A percentile compares a stretch with the other conserved stretches of the same genome.
These are phyloP conservation scores for Lyophyllum atratum DNA, from an alignment of 768 basidiomycete genomes.

Conservation along the genomic window DNA sequence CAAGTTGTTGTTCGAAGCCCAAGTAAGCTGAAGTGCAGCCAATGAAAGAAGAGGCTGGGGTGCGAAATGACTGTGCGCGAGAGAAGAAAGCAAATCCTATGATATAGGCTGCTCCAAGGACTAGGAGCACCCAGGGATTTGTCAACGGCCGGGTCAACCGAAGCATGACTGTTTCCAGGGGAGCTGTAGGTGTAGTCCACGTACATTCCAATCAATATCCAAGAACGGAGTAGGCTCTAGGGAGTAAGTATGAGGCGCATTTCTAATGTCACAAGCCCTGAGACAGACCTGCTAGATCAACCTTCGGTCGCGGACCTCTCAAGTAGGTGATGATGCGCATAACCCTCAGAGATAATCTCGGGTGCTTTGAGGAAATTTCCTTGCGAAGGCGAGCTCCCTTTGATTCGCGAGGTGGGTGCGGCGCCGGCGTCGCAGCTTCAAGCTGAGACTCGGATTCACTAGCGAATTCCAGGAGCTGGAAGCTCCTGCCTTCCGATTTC, in stretches of 20 bases:
- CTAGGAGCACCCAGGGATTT: slow-evolving; percentile 51
- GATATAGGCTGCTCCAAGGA: slow-evolving; percentile 65
- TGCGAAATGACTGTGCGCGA: slow-evolving; percentile 71
- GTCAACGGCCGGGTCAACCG: slow-evolving; percentile 54
- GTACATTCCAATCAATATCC: slow-evolving; percentile 45
- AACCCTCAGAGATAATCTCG: slow-evolving; percentile 18
- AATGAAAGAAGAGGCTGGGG: slow-evolving; percentile 62
- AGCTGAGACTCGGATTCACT: slow-evolving; percentile 14
- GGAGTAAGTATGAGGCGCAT: slow-evolving; percentile 31
- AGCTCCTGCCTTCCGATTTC: slow-evolving; percentile 1
- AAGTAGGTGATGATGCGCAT: slow-evolving; percentile 36
- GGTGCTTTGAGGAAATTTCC: slow-evolving; percentile 19
- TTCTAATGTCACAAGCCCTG: not conserved
- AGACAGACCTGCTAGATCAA: slow-evolving; percentile 45
- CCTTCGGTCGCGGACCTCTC: slow-evolving; percentile 63
- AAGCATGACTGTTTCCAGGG: slow-evolving; percentile 58
- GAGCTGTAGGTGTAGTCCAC: slow-evolving; percentile 37
- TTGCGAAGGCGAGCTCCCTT: slow-evolving; percentile 19
- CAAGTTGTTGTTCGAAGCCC: slow-evolving; percentile 70
- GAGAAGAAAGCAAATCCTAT: slow-evolving; percentile 73
- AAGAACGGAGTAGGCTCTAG: slow-evolving; percentile 59
- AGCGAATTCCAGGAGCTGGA: slow-evolving; percentile 13
- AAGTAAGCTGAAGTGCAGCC: slow-evolving; percentile 73
- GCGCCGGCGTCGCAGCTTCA: slow-evolving; percentile 16
- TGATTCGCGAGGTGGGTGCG: slow-evolving; percentile 13